A percentile compares a stretch with the other conserved stretches of the same genome.
These are phyloP conservation scores for Tubosaeta brunneosetosa DNA, from an alignment of 768 basidiomycete species.

Conservation along the genomic window DNA sequence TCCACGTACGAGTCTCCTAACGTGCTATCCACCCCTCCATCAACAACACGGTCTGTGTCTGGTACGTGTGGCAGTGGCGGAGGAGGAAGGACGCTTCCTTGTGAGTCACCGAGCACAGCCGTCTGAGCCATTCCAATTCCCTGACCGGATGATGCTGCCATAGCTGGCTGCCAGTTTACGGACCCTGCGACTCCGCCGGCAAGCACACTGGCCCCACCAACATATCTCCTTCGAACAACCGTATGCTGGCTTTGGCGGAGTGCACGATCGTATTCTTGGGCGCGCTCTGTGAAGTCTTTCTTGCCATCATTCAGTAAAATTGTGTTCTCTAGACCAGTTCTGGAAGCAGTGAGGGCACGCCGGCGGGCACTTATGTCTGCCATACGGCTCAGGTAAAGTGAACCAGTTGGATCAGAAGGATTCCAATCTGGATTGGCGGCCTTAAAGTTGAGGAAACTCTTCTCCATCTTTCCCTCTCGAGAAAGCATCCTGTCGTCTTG, in stretches of 20 bases:
- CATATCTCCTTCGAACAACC: constrained; percentile 40
- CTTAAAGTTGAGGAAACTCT: constrained; percentile 94
- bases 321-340: constrained; percentile 24
- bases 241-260: constrained; percentile 63
- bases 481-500: constrained; percentile 74
- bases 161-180: constrained; percentile 39
- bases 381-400: constrained; percentile 83
- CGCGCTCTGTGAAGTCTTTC: constrained; percentile 46
- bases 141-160: constrained; percentile 42
- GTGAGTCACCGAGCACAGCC: constrained; percentile 71
- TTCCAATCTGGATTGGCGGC: constrained; percentile 96
- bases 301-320: constrained; percentile 28
- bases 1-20: constrained; percentile 73
- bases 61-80: constrained; percentile 23
- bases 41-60: constrained; percentile 45
- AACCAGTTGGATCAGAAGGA: constrained; percentile 85
- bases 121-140: constrained; percentile 59
- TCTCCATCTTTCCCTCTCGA: constrained; percentile 98
- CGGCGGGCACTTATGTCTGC: constrained; percentile 58
- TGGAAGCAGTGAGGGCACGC: constrained; percentile 29
- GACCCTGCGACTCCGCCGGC: constrained; percentile 45
- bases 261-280: constrained; percentile 74
- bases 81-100: constrained; percentile 42
- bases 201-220: constrained; percentile 24
- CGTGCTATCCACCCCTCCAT: constrained; percentile 56